Evolutionary conservation across 1,284 basidiomycete species (phyloP).

Genomic region (Ceratobasidium papillatum): DNA sequence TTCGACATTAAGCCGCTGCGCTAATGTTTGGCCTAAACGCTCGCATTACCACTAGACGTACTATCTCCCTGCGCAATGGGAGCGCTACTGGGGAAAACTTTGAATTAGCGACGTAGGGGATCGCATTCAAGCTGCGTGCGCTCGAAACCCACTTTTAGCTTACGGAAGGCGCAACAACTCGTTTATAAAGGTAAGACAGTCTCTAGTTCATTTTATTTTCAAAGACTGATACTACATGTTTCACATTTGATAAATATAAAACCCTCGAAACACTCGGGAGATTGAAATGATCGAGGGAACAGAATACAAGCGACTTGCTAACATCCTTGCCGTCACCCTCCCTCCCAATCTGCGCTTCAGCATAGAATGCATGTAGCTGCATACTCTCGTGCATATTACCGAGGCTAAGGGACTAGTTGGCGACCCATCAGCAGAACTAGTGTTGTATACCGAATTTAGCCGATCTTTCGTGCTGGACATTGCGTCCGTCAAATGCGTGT

Average conservation of each 20-base stretch:
- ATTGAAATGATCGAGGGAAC: constrained; percentile 31
- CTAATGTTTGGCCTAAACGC: not conserved
- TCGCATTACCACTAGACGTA: not conserved
- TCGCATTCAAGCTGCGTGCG: too few species aligned
- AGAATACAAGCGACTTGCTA: constrained; percentile 47
- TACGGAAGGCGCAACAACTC: not conserved
- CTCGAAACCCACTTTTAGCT: not conserved
- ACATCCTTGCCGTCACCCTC: constrained; percentile 40
- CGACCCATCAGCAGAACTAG: not conserved
- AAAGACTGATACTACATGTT: constrained; percentile 43
- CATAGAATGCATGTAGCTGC: not conserved
- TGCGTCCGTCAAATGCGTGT: not conserved
- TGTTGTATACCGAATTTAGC: not conserved
- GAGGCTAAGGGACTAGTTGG: not conserved
- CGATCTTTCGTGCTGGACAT: constrained; percentile 3
- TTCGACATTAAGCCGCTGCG: not conserved
- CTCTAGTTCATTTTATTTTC: not conserved
- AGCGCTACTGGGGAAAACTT: constrained; percentile 25
- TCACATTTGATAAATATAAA: constrained; percentile 49
- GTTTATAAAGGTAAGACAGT: constrained; percentile 9
- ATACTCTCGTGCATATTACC: not conserved
- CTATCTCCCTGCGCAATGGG: not conserved
- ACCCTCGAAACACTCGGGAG: constrained; percentile 41
- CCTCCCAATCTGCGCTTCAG: not conserved
- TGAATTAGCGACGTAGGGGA: not conserved